Percentiles rank a stretch among this genome's conserved stretches.
These are phyloP conservation scores for Penicillium sp. DNA, from an alignment of 2,329 filamentous ascomycete genomes.

Conservation along the genomic window DNA sequence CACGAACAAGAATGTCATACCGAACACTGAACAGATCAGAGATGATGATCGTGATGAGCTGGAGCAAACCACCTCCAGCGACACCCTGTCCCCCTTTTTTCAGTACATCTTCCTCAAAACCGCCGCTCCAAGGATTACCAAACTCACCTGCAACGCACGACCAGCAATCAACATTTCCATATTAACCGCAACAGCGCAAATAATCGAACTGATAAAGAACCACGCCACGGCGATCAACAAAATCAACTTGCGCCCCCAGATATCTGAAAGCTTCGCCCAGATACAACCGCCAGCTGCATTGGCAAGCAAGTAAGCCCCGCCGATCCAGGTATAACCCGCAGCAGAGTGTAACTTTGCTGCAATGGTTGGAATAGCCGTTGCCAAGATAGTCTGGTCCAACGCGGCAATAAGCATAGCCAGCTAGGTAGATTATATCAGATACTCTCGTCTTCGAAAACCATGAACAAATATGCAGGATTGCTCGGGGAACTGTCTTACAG, in stretches of 20 bases:
- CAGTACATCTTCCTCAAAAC: neutral
- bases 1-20: conserved; percentile 19
- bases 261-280: conserved; percentile 67
- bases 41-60: conserved; percentile 57
- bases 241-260: conserved; percentile 60
- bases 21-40: conserved; percentile 58
- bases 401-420: conserved; percentile 39
- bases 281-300: conserved; percentile 67
- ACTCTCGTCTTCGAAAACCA: neutral
- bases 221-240: conserved; percentile 51
- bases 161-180: conserved; percentile 58
- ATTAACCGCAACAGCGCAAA: conserved; percentile 51
- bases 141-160: conserved; percentile 49
- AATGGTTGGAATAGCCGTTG: conserved; percentile 64
- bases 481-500: conserved; percentile 21
- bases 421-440: conserved; percentile 12
- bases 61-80: conserved; percentile 56
- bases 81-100: conserved; percentile 38
- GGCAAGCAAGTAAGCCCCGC: conserved; percentile 70
- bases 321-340: conserved; percentile 76
- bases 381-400: conserved; percentile 57
- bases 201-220: conserved; percentile 54
- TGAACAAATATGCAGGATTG: neutral
- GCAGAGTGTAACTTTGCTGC: conserved; percentile 64
- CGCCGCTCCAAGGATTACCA: neutral